Evolutionary conservation across 345 rosid species (phyloP), one percentile per base, ranked within the genome.

Genomic region (Xanthoceras sorbifolium): DNA sequence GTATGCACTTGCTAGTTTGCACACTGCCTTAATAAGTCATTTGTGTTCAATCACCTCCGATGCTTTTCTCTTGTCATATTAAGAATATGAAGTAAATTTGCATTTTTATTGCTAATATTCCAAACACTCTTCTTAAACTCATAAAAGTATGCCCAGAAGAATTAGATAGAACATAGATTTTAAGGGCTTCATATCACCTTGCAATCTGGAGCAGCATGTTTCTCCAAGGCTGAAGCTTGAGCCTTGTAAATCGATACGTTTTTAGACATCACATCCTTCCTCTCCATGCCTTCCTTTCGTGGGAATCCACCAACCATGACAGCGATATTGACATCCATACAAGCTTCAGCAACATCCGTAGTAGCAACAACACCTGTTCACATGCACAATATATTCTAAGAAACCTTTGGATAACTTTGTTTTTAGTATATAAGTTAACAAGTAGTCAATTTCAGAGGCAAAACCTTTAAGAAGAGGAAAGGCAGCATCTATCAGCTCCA

Each of bases 401-500:
- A 63, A 71, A 76, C 66, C 23, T 55, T 4, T 18, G 9, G n/a
- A 4, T 14, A 61, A 42, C 1, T 6, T 44, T n/a, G n/a, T 5
- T 4, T 26, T 38, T 7, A 29, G 6, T 1, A 28, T 64, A 20
- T 5, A n/a, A 42, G 34, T 28, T 6, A 63, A 23, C 0, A 15
- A 20, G 23, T 5, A 50, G n/a, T 31, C 9, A 52, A 14, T 5
- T 44, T 14, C 34, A 28, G 2, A 18, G 59, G 32, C 40, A 18
- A 57, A 54, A 84, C 92, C 94, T 81, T 77, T 82, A 22, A 94
- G 92, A 26, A 94, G 93, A 83, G 97, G 97, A 48, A 92, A 94
- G 23, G 94, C 97, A 69, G 92, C 88, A 80, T 94, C 98, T 29
- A 84, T 83, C 76, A 92, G 70, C 82, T 91, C 98, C 97, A 94